Evolutionary conservation across 352 stramenopile species (phyloP).

Genomic region (Blastocystis sp.): DNA sequence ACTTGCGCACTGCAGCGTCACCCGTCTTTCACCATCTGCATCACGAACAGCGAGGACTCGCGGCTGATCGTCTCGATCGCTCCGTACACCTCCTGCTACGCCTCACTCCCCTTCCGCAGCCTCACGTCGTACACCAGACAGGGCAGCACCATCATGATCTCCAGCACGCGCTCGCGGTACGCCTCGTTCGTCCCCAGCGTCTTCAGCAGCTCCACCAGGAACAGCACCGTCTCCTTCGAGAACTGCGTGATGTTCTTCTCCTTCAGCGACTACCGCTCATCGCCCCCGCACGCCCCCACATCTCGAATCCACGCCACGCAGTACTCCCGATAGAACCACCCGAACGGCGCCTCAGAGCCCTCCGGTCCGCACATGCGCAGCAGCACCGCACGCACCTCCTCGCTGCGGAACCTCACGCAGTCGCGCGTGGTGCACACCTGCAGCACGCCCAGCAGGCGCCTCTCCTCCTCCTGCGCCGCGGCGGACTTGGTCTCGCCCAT

Average conservation of each 20-base stretch:
- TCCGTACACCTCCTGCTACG: conserved; percentile 1
- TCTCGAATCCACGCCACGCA: conserved; percentile 29
- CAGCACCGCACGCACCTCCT: conserved; percentile 6
- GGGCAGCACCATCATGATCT: conserved; percentile 35
- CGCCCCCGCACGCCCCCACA: neutral
- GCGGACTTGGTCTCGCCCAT: neutral
- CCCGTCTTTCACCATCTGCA: conserved; percentile 30
- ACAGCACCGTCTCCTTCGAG: conserved; percentile 49
- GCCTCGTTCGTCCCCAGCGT: conserved; percentile 2
- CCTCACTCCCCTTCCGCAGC: neutral
- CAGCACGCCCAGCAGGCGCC: conserved; percentile 23
- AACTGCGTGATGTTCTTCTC: conserved; percentile 24
- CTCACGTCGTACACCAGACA: conserved; percentile 29
- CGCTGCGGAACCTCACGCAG: conserved; percentile 7
- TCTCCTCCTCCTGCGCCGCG: conserved; percentile 15
- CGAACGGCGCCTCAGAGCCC: neutral
- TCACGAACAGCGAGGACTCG: neutral
- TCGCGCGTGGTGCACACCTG: conserved; percentile 42
- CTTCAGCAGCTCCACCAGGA: conserved; percentile 41
- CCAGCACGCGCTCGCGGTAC: neutral
- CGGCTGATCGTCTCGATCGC: neutral
- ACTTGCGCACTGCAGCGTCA: neutral
- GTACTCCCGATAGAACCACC: conserved; percentile 58
- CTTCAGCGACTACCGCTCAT: conserved; percentile 11
- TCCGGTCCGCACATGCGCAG: conserved; percentile 21